Conservation (phyloP, 768 basidiomycete species). For the Russula virescens region DNA sequence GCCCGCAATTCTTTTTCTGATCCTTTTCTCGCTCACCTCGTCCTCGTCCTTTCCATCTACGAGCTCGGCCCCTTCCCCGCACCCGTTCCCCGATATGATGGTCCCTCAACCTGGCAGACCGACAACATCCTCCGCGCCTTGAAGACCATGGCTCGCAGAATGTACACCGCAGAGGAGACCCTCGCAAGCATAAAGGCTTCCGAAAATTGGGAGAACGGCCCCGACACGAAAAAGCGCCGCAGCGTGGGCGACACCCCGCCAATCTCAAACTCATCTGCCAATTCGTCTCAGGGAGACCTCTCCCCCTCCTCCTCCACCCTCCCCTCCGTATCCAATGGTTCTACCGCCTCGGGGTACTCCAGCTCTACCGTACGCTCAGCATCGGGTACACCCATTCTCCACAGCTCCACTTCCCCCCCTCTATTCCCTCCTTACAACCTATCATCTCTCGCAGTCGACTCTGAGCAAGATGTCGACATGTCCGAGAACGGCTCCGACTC, state of each 20-base stretch:
- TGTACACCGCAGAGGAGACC: slow-evolving; percentile 25
- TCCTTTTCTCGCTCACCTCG: slow-evolving; percentile 24
- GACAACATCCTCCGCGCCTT: slow-evolving; percentile 21
- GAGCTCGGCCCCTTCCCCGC: slow-evolving; percentile 25
- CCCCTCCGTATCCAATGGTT: slow-evolving; percentile 1
- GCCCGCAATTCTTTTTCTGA: neutral
- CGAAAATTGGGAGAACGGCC: slow-evolving; percentile 22
- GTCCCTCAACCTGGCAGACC: slow-evolving; percentile 24
- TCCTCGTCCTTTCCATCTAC: slow-evolving; percentile 23
- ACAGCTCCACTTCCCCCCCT: slow-evolving; percentile 13
- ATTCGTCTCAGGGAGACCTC: slow-evolving; percentile 14
- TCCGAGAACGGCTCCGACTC: slow-evolving; percentile 11
- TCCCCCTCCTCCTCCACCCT: neutral
- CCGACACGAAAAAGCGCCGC: slow-evolving; percentile 24
- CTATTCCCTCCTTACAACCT: slow-evolving; percentile 17
- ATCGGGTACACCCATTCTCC: slow-evolving; percentile 13
- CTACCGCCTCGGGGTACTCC: slow-evolving; percentile 9
- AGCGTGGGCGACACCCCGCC: slow-evolving; percentile 24
- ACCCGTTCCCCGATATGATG: slow-evolving; percentile 23
- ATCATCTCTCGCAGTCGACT: neutral
- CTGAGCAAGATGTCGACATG: slow-evolving; percentile 21
- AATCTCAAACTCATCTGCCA: slow-evolving; percentile 12
- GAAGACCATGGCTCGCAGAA: slow-evolving; percentile 21
- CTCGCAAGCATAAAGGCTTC: slow-evolving; percentile 23
- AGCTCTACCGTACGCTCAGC: slow-evolving; percentile 16